Evolutionary conservation across 2,329 filamentous ascomycete genomes (phyloP).

Genomic region (Fusarium hostae): DNA sequence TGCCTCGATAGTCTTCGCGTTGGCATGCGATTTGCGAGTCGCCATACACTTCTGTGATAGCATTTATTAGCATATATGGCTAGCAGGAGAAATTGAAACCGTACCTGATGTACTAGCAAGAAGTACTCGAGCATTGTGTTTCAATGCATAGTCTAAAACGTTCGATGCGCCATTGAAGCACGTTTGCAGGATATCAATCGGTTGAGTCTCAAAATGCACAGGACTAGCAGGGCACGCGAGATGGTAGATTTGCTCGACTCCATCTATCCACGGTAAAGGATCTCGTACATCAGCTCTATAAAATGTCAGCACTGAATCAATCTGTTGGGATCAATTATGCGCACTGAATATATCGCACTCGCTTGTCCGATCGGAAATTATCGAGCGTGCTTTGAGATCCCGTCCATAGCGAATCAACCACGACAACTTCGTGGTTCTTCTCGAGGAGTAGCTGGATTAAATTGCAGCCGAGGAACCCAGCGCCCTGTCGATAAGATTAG

Average conservation of each 20-base stretch:
- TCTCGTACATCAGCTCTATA: constrained; percentile 29
- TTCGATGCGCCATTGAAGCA: constrained; percentile 34
- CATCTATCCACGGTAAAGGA: constrained; percentile 20
- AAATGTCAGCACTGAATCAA: rapidly evolving
- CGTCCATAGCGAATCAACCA: constrained; percentile 37
- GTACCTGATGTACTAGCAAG: constrained; percentile 35
- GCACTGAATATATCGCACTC: constrained; percentile 27
- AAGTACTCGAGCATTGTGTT: constrained; percentile 28
- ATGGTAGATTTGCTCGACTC: constrained; percentile 36
- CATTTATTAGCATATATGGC: not conserved
- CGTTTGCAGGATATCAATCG: constrained; percentile 37
- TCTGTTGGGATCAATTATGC: rapidly evolving
- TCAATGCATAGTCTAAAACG: constrained; percentile 29
- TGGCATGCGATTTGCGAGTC: constrained; percentile 18
- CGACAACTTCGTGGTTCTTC: constrained; percentile 25
- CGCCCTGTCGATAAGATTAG: constrained; percentile 16
- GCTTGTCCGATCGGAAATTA: constrained; percentile 5
- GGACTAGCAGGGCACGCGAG: constrained; percentile 36
- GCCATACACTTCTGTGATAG: constrained; percentile 26
- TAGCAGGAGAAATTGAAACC: rapidly evolving
- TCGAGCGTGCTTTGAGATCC: constrained; percentile 25
- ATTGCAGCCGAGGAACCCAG: constrained; percentile 35
- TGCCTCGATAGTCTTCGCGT: constrained; percentile 50
- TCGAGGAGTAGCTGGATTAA: constrained; percentile 28
- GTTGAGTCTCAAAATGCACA: constrained; percentile 26